Percentiles rank a stretch among this genome's conserved stretches.
These are phyloP conservation scores for Tricholomella constricta DNA, from an alignment of 768 basidiomycete species.

Conservation along the genomic window DNA sequence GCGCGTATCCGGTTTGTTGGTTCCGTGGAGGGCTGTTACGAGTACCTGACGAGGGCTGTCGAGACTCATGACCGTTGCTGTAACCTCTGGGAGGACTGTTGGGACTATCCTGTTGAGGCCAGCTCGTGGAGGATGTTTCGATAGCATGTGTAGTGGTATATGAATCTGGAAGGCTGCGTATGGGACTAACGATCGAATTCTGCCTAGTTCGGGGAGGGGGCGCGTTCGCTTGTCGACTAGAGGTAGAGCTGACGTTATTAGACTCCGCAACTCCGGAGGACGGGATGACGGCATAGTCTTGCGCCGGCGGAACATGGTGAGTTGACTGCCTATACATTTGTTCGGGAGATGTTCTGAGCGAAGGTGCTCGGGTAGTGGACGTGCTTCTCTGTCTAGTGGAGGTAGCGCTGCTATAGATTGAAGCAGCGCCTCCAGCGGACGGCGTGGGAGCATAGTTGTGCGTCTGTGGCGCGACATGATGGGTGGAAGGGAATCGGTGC, in stretches of 20 bases:
- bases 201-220: conserved; percentile 2
- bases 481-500: background rate
- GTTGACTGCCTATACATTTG: conserved; percentile 2
- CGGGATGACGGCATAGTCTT: background rate
- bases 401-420: no score
- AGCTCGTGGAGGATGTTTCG: background rate
- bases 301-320: background rate
- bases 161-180: background rate
- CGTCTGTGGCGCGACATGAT: background rate
- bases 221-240: background rate
- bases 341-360: conserved; percentile 2
- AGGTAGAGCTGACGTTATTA: conserved; percentile 1
- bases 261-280: background rate
- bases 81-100: no score
- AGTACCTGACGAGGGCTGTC: background rate
- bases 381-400: background rate
- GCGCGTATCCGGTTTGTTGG: background rate
- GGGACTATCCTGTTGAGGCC: background rate
- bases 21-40: background rate
- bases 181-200: conserved; percentile 4
- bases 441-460: background rate
- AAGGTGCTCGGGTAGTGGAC: background rate
- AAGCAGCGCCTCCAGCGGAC: no score
- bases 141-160: background rate
- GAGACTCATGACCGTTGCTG: no score